Base-by-base conservation (phyloP, 768 basidiomycete genomes). In the Grammothele lineata region DNA sequence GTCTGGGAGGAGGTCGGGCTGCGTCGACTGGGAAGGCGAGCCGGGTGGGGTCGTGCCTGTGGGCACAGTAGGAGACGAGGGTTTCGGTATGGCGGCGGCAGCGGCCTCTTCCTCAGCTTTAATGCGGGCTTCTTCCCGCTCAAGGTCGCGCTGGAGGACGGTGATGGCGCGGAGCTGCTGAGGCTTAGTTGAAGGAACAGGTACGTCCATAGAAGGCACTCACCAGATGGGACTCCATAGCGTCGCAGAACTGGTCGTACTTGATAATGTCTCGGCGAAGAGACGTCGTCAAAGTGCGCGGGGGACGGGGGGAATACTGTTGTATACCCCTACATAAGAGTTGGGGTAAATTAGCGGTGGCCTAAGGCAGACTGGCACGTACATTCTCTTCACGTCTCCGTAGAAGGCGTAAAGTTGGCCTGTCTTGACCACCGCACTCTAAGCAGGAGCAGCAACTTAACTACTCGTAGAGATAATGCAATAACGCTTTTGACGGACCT, bases 181-280 rank as follows among this genome's bases (percentile, higher is more conserved):
- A 19, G 30, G 37, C 44, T 44, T 19, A 26, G 35, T 21, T 30
- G 25, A 10, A 14, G 12, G 47, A n/a, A 14, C 15, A 9, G 25
- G n/a, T 1, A 22, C 9, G 5, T 50, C 11, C 8, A 33, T 36
- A 21, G n/a, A 37, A 27, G 35, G n/a, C 35, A 66, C 81, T 63
- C 62, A 81, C 88, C 54, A 92, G 56, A 43, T 81, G 78, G 33
- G 80, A 75, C 62, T 91, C 89, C 40, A 92, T 78, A 1, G 80
- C 70, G 59, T 92, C 89, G 57, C 86, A 87, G 4, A 89, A 52
- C 56, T 88, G 85, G 57, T 91, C 87, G 55, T 85, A 91, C 57
- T 77, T 83, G 60, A 90, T 86, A 3, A 89, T 69, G 58, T 88
- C 86, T 30, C 77, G 77, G 14, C 87, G 83, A 26, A 92, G 70